A percentile compares a stretch with the other conserved stretches of the same genome.
phyloP scores from a whole-genome alignment of 2,329 filamentous ascomycete genomes.

The Teratosphaeria gauchensis region DNA sequence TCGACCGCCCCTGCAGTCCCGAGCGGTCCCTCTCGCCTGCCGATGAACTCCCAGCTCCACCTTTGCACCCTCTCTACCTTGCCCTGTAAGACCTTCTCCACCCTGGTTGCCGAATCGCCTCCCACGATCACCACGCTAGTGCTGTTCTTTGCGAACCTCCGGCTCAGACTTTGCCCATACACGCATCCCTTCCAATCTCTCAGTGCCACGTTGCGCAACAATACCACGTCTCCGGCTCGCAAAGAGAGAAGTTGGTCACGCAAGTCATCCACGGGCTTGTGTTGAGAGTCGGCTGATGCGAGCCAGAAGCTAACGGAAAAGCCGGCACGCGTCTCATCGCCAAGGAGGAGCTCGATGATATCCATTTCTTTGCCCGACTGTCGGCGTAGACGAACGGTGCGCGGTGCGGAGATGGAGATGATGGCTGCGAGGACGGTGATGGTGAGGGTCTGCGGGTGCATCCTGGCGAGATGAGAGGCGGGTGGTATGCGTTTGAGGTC shows the following conservation, averaged over 20 bases:
- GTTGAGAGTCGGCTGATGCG: conserved; percentile 25
- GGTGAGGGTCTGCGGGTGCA: conserved; percentile 71
- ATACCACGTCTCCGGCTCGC: conserved; percentile 63
- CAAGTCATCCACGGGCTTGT: conserved; percentile 18
- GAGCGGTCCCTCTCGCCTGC: conserved; percentile 8
- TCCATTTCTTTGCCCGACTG: conserved; percentile 40
- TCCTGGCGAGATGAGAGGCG: conserved; percentile 53
- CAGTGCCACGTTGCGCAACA: conserved; percentile 71
- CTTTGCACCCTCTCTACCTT: conserved; percentile 60
- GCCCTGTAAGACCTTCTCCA: conserved; percentile 24
- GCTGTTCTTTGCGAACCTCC: conserved; percentile 56
- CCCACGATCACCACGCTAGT: conserved; percentile 28
- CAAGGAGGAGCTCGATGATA: conserved; percentile 68
- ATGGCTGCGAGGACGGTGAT: conserved; percentile 74
- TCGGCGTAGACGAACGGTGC: conserved; percentile 54
- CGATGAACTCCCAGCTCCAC: conserved; percentile 67
- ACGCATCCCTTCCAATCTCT: conserved; percentile 66
- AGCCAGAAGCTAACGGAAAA: conserved; percentile 85
- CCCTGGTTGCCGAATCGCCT: background rate
- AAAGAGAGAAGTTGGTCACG: conserved; percentile 39
- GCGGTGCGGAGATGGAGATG: conserved; percentile 59
- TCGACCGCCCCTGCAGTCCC: background rate
- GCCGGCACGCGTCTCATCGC: conserved; percentile 72
- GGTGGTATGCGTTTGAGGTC: conserved; percentile 62
- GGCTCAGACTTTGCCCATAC: conserved; percentile 72